Percentiles rank a stretch among this genome's conserved stretches.
phyloP scores from a whole-genome alignment of 345 rosid species.

The Lenwebbia sp. region DNA sequence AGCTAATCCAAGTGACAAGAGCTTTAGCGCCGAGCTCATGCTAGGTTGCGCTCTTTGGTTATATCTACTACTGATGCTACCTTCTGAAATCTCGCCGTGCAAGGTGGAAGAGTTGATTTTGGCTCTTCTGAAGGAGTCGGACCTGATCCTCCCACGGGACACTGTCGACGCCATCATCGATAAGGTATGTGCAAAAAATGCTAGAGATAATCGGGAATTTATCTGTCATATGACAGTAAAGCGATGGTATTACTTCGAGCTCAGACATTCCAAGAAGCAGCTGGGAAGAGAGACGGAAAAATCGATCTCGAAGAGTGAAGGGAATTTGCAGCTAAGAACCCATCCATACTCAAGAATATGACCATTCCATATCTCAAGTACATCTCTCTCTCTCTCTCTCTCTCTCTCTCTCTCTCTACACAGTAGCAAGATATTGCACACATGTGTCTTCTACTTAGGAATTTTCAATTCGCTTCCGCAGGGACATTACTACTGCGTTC shows the following conservation, averaged over 20 bases:
- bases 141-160: conserved; percentile 26
- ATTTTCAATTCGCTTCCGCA: not conserved
- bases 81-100: not conserved
- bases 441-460: not conserved
- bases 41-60: not conserved
- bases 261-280: conserved; percentile 37
- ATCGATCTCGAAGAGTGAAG: conserved; percentile 33
- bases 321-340: conserved; percentile 13
- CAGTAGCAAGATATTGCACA: not conserved
- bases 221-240: not conserved
- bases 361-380: conserved; percentile 28
- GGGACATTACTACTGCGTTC: conserved; percentile 25
- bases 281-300: conserved; percentile 28
- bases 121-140: conserved; percentile 32
- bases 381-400: not conserved
- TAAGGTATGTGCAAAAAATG: conserved; percentile 6
- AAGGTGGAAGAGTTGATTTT: conserved; percentile 32
- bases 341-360: conserved; percentile 31
- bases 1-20: not conserved
- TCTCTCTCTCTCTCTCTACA: not conserved
- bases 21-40: not conserved
- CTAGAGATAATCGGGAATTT: not conserved
- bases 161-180: conserved; percentile 18
- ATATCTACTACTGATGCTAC: not conserved
- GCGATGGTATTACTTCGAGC: not conserved